Conservation (phyloP, 106 monocot genomes). For the Dioscorea alata region DNA sequence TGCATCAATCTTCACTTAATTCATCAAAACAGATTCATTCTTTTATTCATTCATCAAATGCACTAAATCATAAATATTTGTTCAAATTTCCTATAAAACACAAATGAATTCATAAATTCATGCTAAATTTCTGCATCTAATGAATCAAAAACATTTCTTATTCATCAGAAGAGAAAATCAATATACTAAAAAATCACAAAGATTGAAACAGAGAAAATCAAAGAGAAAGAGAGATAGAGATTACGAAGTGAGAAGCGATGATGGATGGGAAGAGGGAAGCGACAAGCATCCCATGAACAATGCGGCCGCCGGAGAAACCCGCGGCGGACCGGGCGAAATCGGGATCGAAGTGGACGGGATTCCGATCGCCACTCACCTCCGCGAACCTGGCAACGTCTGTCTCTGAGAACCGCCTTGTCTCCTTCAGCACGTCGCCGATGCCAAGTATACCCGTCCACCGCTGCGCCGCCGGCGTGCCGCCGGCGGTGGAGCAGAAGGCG, state of each 20-base stretch:
- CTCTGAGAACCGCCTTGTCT: constrained; percentile 40
- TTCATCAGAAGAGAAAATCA: neutral
- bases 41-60: neutral
- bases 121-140: neutral
- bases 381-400: constrained; percentile 54
- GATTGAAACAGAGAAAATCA: neutral
- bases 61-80: neutral
- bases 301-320: constrained; percentile 48
- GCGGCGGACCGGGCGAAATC: constrained; percentile 34
- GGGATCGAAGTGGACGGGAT: constrained; percentile 65
- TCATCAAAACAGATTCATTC: neutral
- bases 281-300: constrained; percentile 94
- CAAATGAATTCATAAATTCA: neutral
- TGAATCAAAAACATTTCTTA: neutral
- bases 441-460: constrained; percentile 10
- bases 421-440: constrained; percentile 44
- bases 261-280: constrained; percentile 75
- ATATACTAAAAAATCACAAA: neutral
- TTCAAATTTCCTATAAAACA: neutral
- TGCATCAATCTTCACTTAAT: neutral
- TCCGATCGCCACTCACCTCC: constrained; percentile 59
- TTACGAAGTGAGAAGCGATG: constrained; percentile 75
- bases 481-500: neutral
- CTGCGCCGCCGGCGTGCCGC: neutral
- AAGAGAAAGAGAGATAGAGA: constrained; percentile 7